Evolutionary conservation across 768 basidiomycete genomes (phyloP).

Genomic region (Leucosporidium scottii): DNA sequence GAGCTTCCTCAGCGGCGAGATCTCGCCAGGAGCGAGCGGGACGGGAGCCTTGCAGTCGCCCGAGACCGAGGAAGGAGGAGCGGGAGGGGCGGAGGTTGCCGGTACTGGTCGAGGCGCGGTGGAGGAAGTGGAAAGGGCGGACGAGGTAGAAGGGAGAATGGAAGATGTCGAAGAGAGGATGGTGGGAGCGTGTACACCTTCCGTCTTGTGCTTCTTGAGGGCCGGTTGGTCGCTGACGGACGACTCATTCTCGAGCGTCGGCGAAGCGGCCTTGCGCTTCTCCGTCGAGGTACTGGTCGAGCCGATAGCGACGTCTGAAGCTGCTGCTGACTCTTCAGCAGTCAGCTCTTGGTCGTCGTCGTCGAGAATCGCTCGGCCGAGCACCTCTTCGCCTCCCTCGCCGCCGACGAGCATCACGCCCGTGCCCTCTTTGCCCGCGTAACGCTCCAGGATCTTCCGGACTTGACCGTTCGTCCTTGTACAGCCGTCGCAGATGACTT

Average conservation of each 20-base stretch:
- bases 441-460: conserved; percentile 14
- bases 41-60: conserved; percentile 7
- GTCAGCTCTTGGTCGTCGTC: conserved; percentile 3
- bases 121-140: background rate
- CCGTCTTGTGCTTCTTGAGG: conserved; percentile 5
- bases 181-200: background rate
- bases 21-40: background rate
- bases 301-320: background rate
- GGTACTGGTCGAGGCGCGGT: background rate
- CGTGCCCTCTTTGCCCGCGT: conserved; percentile 15
- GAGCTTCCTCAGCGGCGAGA: conserved; percentile 9
- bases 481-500: conserved; percentile 24
- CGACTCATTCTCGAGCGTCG: background rate
- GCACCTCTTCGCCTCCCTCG: background rate
- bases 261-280: conserved; percentile 12
- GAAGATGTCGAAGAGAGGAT: background rate
- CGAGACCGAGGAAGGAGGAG: background rate
- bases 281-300: too few species aligned
- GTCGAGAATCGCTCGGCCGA: conserved; percentile 1
- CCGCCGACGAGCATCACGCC: conserved; percentile 21
- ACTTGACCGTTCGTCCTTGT: background rate
- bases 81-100: background rate
- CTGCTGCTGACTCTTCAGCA: background rate
- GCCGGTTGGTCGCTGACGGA: background rate
- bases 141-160: background rate